phyloP scores from a whole-genome alignment of 2,329 filamentous ascomycete genomes.

The Alternaria triticina region DNA sequence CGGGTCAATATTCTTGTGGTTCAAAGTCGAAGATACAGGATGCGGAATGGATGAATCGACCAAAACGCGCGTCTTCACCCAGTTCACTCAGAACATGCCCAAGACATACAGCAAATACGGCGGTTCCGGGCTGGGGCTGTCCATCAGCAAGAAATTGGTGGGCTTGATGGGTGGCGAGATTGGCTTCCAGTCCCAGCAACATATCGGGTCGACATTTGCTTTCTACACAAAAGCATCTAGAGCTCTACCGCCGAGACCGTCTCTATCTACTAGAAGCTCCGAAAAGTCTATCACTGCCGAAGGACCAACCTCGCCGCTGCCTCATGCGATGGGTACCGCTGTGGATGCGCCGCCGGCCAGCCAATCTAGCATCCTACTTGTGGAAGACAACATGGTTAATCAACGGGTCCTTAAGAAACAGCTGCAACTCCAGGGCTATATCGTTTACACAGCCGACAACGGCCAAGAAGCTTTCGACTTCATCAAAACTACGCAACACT shows the following conservation, averaged over 20 bases:
- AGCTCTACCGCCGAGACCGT: background rate
- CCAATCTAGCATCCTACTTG: background rate
- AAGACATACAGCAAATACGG: constrained; percentile 34
- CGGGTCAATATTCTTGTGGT: constrained; percentile 2
- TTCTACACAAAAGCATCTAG: constrained; percentile 26
- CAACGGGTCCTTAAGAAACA: constrained; percentile 35
- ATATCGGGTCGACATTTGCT: constrained; percentile 28
- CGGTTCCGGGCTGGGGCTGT: constrained; percentile 25
- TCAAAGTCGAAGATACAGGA: constrained; percentile 3
- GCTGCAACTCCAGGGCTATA: constrained; percentile 29
- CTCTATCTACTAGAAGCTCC: background rate
- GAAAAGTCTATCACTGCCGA: background rate
- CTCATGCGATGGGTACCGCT: background rate
- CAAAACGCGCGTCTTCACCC: constrained; percentile 20
- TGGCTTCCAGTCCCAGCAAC: constrained; percentile 25
- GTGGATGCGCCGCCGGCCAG: background rate
- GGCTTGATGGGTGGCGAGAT: constrained; percentile 33
- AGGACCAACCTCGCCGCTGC: background rate
- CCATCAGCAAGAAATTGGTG: constrained; percentile 30
- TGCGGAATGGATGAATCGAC: constrained; percentile 8
- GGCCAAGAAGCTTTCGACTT: constrained; percentile 27
- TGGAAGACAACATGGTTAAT: constrained; percentile 37
- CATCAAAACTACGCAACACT: background rate
- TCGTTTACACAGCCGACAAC: constrained; percentile 31
- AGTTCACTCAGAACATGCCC: constrained; percentile 32